Percentiles rank a stretch among this genome's conserved stretches.
These are phyloP conservation scores for Mrakia hoshinonis DNA, from an alignment of 768 basidiomycete species.

Conservation along the genomic window DNA sequence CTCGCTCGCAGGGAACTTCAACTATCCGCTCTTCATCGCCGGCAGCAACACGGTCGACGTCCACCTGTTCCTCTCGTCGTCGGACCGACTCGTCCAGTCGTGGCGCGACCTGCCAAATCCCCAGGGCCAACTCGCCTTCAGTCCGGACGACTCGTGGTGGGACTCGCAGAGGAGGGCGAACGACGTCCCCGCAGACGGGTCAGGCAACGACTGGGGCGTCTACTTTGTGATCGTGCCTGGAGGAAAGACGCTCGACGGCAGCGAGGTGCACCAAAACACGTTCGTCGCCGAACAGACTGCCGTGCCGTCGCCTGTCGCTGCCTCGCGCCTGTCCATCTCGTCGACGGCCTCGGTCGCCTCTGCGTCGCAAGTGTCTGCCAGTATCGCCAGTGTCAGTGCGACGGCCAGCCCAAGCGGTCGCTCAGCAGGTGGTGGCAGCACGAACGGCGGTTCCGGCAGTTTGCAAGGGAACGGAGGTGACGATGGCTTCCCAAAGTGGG, in stretches of 20 bases:
- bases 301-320: constrained; percentile 1
- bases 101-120: constrained; percentile 24
- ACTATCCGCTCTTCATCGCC: constrained; percentile 27
- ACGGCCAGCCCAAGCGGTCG: not conserved
- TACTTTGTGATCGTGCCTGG: constrained; percentile 26
- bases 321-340: constrained; percentile 6
- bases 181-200: not conserved
- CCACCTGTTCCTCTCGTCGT: constrained; percentile 17
- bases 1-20: constrained; percentile 26
- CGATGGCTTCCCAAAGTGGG: constrained; percentile 18
- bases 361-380: not conserved
- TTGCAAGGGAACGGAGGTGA: constrained; percentile 3
- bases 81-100: constrained; percentile 13
- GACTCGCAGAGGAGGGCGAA: not conserved
- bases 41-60: constrained; percentile 21
- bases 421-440: not conserved
- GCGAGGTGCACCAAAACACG: constrained; percentile 24
- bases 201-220: constrained; percentile 6
- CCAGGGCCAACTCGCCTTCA: constrained; percentile 26
- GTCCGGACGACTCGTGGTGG: constrained; percentile 24
- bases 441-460: constrained; percentile 4
- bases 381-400: constrained; percentile 2
- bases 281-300: constrained; percentile 27
- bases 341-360: constrained; percentile 20
- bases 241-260: constrained; percentile 15